These are phyloP conservation scores for Tephrocybe sp. DNA, from an alignment of 768 basidiomycete species.

Conservation along the genomic window DNA sequence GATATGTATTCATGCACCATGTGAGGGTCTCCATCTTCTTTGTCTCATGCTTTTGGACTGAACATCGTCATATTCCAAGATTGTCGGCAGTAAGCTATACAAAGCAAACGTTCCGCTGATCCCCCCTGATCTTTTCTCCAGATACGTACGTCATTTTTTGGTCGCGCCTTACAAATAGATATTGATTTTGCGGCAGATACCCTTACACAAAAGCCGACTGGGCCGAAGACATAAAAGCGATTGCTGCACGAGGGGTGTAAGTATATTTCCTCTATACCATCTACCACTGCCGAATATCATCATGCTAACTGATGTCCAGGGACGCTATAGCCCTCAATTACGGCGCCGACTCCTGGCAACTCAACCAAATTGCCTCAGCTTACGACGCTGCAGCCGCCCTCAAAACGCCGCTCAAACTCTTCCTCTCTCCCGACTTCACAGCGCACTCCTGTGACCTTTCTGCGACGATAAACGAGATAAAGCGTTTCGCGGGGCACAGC, in stretches of 20 bases:
- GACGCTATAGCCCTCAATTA: slow-evolving; percentile 67
- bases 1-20: slow-evolving; percentile 53
- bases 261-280: not conserved
- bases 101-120: not conserved
- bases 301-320: slow-evolving; percentile 30
- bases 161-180: not conserved
- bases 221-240: slow-evolving; percentile 39
- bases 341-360: slow-evolving; percentile 53
- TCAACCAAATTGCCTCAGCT: slow-evolving; percentile 43
- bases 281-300: too few relatives aligned
- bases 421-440: slow-evolving; percentile 56
- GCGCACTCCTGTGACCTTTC: slow-evolving; percentile 46
- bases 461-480: slow-evolving; percentile 41
- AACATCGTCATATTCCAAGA: slow-evolving; percentile 22
- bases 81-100: slow-evolving; percentile 42
- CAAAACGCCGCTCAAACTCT: slow-evolving; percentile 46
- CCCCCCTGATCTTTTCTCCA: slow-evolving; percentile 14
- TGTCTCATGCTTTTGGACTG: not conserved
- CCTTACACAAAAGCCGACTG: slow-evolving; percentile 38
- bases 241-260: slow-evolving; percentile 41
- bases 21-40: slow-evolving; percentile 29
- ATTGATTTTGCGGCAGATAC: slow-evolving; percentile 27
- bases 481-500: slow-evolving; percentile 45
- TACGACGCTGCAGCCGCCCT: slow-evolving; percentile 46
- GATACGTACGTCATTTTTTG: slow-evolving; percentile 36